phyloP scores from a whole-genome alignment of 345 rosid species.

The Rhodamnia rubescens region DNA sequence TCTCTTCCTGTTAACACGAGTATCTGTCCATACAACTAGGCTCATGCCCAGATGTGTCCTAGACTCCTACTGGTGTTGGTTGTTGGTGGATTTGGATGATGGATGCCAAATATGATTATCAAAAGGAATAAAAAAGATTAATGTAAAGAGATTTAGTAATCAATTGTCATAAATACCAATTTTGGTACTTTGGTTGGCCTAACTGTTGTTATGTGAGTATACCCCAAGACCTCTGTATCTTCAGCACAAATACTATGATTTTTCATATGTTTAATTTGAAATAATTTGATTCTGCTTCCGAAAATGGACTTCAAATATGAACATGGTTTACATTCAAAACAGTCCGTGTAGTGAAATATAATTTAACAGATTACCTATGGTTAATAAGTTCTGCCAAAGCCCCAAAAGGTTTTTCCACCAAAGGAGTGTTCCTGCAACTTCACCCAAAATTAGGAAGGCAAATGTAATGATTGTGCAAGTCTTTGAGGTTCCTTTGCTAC shows the following conservation, averaged over 20 bases:
- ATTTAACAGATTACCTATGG: background rate
- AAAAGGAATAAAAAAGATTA: too few relatives aligned
- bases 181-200: background rate
- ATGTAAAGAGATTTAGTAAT: background rate
- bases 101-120: too few relatives aligned
- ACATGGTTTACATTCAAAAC: background rate
- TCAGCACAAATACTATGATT: background rate
- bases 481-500: too few relatives aligned
- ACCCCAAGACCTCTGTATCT: background rate
- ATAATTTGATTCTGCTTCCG: background rate
- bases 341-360: background rate
- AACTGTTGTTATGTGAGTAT: background rate
- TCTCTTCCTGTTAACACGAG: background rate
- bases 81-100: too few relatives aligned
- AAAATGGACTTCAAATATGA: background rate
- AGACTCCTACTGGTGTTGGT: too few relatives aligned
- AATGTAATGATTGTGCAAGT: too few relatives aligned
- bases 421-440: too few relatives aligned
- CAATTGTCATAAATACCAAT: background rate
- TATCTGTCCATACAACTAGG: background rate
- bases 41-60: background rate
- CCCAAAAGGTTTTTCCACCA: too few relatives aligned
- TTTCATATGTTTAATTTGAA: background rate
- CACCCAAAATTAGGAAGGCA: too few relatives aligned
- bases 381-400: background rate